Conservation (phyloP, 1,284 basidiomycete species). For the Tilletia walkeri region DNA sequence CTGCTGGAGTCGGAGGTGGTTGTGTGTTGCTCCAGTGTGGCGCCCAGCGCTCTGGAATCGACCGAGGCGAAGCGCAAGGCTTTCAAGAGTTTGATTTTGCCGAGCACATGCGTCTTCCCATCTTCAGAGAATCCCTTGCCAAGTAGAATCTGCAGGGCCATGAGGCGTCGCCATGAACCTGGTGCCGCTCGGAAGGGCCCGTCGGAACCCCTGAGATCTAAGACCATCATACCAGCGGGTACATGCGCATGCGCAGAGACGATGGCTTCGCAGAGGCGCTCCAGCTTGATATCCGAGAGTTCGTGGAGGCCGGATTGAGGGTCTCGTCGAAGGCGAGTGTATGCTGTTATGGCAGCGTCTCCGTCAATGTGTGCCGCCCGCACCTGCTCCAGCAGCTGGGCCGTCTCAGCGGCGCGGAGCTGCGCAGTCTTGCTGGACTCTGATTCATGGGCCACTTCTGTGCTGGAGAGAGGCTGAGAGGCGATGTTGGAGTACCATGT, state of each 20-base stretch:
- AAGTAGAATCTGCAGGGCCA: not conserved
- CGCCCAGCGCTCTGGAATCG: no score
- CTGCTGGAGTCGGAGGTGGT: no score
- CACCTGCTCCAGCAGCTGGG: not conserved
- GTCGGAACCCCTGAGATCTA: not conserved
- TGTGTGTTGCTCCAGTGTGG: no score
- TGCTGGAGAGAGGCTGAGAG: not conserved
- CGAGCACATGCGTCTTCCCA: not conserved
- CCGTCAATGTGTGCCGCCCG: not conserved
- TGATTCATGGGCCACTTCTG: not conserved
- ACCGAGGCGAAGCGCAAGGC: no score
- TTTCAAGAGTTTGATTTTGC: no score
- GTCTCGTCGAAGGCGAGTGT: not conserved
- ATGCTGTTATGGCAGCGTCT: not conserved
- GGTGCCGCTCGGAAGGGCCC: not conserved
- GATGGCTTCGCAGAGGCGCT: conserved; percentile 8
- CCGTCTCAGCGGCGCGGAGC: not conserved
- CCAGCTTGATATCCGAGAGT: conserved; percentile 4
- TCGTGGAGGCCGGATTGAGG: not conserved
- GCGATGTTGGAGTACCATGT: not conserved
- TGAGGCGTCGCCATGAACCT: not conserved
- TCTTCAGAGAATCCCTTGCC: not conserved
- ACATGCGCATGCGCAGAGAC: not conserved
- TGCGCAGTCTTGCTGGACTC: conserved; percentile 5
- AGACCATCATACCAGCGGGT: not conserved